A percentile compares a stretch with the other conserved stretches of the same genome.
These are phyloP conservation scores for Symmetrospora coprosmae DNA, from an alignment of 768 basidiomycete genomes.

Conservation along the genomic window DNA sequence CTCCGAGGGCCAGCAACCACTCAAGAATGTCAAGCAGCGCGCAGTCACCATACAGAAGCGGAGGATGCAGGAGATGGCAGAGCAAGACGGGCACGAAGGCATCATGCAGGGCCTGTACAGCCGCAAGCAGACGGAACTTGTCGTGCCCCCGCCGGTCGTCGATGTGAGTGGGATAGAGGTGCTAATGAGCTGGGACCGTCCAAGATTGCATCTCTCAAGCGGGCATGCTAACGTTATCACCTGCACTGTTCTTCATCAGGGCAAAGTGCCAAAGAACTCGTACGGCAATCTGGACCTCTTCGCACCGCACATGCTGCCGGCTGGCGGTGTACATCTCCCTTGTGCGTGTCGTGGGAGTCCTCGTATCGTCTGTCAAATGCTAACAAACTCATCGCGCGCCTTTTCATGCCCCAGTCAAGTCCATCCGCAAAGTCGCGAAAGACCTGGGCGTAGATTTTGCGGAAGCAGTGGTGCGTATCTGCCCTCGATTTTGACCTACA, in stretches of 20 bases:
- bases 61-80: slow-evolving; percentile 55
- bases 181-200: neutral
- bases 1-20: slow-evolving; percentile 59
- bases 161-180: too few species aligned
- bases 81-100: slow-evolving; percentile 44
- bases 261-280: slow-evolving; percentile 80
- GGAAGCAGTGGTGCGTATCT: slow-evolving; percentile 72
- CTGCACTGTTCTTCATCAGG: slow-evolving; percentile 44
- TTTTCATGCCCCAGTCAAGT: slow-evolving; percentile 49
- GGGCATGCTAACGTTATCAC: neutral
- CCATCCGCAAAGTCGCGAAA: slow-evolving; percentile 73
- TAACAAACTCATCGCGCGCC: neutral
- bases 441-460: slow-evolving; percentile 77
- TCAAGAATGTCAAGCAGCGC: slow-evolving; percentile 77
- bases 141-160: slow-evolving; percentile 61
- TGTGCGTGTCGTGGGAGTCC: too few species aligned
- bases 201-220: neutral
- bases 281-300: slow-evolving; percentile 97
- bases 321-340: slow-evolving; percentile 73
- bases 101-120: slow-evolving; percentile 79
- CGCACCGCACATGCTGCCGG: slow-evolving; percentile 83
- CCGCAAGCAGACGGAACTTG: slow-evolving; percentile 66
- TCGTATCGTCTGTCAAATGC: neutral
- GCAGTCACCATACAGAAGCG: slow-evolving; percentile 63
- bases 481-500: neutral